These are phyloP conservation scores for Solanum rostratum DNA, from an alignment of 257 asterid genomes.

Conservation along the genomic window DNA sequence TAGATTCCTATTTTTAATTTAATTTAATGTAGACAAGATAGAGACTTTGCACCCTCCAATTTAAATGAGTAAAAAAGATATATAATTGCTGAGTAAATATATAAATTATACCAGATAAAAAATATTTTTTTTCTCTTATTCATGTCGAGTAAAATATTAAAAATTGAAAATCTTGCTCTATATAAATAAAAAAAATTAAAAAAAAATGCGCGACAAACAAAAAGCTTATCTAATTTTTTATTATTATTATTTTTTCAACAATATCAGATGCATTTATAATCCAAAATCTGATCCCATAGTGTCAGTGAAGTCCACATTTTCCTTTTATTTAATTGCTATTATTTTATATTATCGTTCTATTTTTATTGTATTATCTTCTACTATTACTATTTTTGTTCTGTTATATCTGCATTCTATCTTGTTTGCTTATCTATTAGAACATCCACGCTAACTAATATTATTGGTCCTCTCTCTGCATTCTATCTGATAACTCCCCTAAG, in stretches of 20 bases:
- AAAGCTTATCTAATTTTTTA: no score
- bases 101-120: background rate
- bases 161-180: no score
- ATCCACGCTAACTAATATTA: background rate
- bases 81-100: background rate
- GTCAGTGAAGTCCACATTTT: background rate
- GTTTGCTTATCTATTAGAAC: background rate
- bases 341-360: background rate
- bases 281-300: background rate
- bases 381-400: background rate
- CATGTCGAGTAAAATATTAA: background rate
- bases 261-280: background rate
- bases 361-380: background rate
- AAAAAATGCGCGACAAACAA: no score
- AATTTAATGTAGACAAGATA: background rate
- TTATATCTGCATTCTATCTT: background rate
- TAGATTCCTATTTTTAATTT: no score
- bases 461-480: background rate
- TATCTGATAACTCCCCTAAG: no score
- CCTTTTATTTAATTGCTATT: background rate
- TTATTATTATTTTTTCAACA: no score
- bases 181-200: no score
- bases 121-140: background rate
- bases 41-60: background rate
- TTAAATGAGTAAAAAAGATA: background rate